A percentile compares a stretch with the other conserved stretches of the same genome.
These are phyloP conservation scores for Colletotrichum lindemuthianum DNA, from an alignment of 2,329 filamentous ascomycete species.

Conservation along the genomic window DNA sequence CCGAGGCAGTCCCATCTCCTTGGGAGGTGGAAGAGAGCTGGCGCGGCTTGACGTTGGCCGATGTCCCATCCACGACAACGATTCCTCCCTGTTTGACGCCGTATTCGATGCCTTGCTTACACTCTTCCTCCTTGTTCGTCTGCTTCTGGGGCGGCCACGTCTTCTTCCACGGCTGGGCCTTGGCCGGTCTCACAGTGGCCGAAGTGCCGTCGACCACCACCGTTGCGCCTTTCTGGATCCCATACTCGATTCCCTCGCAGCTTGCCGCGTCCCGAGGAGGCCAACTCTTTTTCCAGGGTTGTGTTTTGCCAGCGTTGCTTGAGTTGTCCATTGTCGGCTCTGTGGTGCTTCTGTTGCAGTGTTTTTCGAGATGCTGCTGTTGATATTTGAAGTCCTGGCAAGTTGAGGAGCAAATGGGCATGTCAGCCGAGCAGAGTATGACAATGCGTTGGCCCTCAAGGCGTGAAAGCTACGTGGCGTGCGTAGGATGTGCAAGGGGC, in stretches of 20 bases:
- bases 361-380: too few species aligned
- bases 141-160: conserved; percentile 2
- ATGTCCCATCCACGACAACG: conserved; percentile 12
- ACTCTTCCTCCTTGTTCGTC: background rate
- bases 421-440: too few species aligned
- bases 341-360: too few species aligned
- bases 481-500: too few species aligned
- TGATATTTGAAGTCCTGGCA: too few species aligned
- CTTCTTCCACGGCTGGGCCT: conserved; percentile 16
- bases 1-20: too few species aligned
- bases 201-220: conserved; percentile 22
- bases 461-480: too few species aligned
- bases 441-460: too few species aligned
- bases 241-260: conserved; percentile 6
- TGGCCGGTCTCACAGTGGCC: conserved; percentile 1
- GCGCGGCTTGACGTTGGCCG: conserved; percentile 2
- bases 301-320: background rate
- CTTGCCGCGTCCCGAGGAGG: background rate
- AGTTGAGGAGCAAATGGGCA: too few species aligned
- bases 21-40: too few species aligned
- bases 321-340: background rate
- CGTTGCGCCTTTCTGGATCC: background rate
- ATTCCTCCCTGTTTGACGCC: background rate
- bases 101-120: conserved; percentile 1
- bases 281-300: conserved; percentile 21